Base-by-base conservation (phyloP, 2,329 filamentous ascomycete species). In the Microcera coccophila region DNA sequence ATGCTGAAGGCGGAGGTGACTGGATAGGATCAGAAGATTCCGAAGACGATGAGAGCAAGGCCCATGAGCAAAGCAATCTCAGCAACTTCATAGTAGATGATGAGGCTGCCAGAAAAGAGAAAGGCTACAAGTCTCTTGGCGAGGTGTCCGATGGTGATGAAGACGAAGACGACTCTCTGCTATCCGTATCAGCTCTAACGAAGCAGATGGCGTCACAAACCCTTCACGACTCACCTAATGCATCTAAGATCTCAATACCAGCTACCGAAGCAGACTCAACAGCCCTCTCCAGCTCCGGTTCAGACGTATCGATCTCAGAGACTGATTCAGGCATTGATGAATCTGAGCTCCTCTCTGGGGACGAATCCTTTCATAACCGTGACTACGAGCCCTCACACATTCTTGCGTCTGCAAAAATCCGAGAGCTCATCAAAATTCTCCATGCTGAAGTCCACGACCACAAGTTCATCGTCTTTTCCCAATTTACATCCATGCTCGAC, bases 391-490 rank as follows among this genome's bases (percentile, higher is more conserved):
- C 46, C 4, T 62, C 62, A 5, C 70, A 72, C 20, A 73, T 85
- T 24, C 71, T 79, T 19, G 77, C 82, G 2, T 98, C 93, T 1
- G 91, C 93, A 56, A 98, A 98, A 71, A 94, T 98, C 58, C 83
- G 85, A 34, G 83, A 93, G 55, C 76, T 97, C 16, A 78, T 95
- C 59, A 75, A 81, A 47, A 87, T 98, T 39, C 78, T 98, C 8
- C 78, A 82, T 50, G 80, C 80, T 34, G 93, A 98, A 65, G 82
- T 83, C 0, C 71, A 76, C 2, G 75, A 89, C 46, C 88, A 95
- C 75, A 98, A 98, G 63, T 95, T 95, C 62, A 98, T 98, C 58
- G 90, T 98, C 50, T 98, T 98, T 68, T 95, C 90, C 2, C 89
- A 97, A 59, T 98, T 98, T 68, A 98, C 93, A 1, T 93, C 89